Base-by-base conservation (phyloP, 2,329 filamentous ascomycete species). In the Pseudogymnoascus sp. region DNA sequence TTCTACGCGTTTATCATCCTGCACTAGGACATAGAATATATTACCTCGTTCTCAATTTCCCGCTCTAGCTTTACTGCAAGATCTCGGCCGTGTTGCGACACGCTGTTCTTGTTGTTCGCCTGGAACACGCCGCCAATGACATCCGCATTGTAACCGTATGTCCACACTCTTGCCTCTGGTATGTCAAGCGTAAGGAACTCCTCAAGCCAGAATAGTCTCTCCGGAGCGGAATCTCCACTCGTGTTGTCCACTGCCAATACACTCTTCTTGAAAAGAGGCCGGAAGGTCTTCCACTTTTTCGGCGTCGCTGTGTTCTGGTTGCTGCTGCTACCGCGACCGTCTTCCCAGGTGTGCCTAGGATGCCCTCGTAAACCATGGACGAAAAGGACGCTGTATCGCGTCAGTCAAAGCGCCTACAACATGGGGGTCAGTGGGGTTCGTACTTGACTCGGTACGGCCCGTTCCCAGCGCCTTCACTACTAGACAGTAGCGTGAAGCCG, bases 31-130 rank as follows among this genome's bases (percentile, higher is more conserved):
- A 41, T 30, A 57, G 61, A 65, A 62, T 39, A 39, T 30, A 28
- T 60, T 39, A 4, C 72, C 59, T 67, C 58, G 57, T 72, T 72
- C 6, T 68, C 64, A 38, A 74, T 67, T 1, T 74, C 71, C 43
- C 71, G 64, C 57, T 74, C 70, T 11, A 75, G 59, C 38, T 66
- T 65, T 7, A 67, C 65, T 3, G 63, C 63, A 36, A 74, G 62
- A 59, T 74, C 69, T 41, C 60, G 63, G 60, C 72, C 71, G 66
- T 77, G 74, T 60, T 74, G 67, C 28, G 69, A 74, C 22, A 76
- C 66, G 60, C 69, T 75, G 60, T 75, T 74, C 65, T 73, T 67
- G 67, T 73, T 75, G 65, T 69, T 72, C 12, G 71, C 67, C 64
- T 72, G 60, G 60, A 75, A 74, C 20, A 75, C 35, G 2, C 70